A percentile compares a stretch with the other conserved stretches of the same genome.
Conservation (phyloP, 2,329 filamentous ascomycete genomes). For the Neocatenulostroma microsporum region DNA sequence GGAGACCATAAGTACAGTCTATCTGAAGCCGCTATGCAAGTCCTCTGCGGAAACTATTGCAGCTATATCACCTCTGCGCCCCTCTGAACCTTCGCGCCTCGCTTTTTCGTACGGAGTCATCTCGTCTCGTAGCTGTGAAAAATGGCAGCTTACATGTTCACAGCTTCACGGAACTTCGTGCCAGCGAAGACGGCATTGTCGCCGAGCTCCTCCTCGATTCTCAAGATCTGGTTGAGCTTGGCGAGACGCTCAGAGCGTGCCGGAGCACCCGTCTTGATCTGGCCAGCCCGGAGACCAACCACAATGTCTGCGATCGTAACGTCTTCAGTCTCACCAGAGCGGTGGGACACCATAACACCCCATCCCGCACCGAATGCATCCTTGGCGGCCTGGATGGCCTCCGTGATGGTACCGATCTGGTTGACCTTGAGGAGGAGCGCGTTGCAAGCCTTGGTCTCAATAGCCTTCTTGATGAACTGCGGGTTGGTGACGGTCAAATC, state of each 20-base stretch:
- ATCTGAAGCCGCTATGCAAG: too few species aligned
- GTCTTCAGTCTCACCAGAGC: conserved; percentile 98
- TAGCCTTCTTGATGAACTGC: conserved; percentile 97
- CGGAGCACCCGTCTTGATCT: conserved; percentile 99
- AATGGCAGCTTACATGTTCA: conserved; percentile 60
- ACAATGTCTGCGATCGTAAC: conserved; percentile 98
- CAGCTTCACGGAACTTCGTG: conserved; percentile 79
- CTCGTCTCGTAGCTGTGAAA: not conserved
- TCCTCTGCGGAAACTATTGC: too few species aligned
- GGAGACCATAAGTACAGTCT: too few species aligned
- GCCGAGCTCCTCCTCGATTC: conserved; percentile 98
- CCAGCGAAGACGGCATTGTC: conserved; percentile 87
- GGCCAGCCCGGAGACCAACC: conserved; percentile 88
- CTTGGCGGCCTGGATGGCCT: conserved; percentile 98
- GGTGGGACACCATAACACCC: conserved; percentile 99
- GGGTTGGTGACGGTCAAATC: conserved; percentile 99
- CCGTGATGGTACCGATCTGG: conserved; percentile 98
- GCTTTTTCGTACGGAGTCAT: not conserved
- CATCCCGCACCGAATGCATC: conserved; percentile 92
- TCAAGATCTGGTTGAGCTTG: conserved; percentile 99
- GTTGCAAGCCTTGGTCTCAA: conserved; percentile 98
- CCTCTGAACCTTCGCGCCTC: too few species aligned
- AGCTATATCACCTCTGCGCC: too few species aligned
- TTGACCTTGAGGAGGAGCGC: conserved; percentile 98
- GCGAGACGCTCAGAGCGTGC: conserved; percentile 95